Percentiles rank a stretch among this genome's conserved stretches.
phyloP scores from a whole-genome alignment of 768 basidiomycete species.

The Suillus lakei region DNA sequence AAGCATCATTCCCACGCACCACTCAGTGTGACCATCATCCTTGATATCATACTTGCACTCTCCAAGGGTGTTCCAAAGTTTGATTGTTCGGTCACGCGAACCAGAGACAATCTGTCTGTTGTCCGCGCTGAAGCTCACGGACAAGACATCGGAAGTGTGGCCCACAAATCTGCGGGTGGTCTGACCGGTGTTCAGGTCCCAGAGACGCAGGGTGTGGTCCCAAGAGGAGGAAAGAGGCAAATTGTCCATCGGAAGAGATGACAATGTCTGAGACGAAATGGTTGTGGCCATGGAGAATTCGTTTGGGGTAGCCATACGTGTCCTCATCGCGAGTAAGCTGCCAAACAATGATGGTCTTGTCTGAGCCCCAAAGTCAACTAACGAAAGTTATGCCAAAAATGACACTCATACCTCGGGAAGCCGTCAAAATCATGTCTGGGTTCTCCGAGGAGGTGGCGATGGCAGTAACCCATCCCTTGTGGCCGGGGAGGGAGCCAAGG shows the following conservation, averaged over 20 bases:
- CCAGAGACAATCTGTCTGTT: constrained; percentile 99
- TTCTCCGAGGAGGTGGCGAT: constrained; percentile 98
- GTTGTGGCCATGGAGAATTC: constrained; percentile 97
- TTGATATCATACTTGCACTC: constrained; percentile 99
- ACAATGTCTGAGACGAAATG: constrained; percentile 99
- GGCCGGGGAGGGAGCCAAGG: constrained; percentile 90
- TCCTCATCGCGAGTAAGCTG: constrained; percentile 93
- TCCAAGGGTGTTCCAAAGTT: constrained; percentile 99
- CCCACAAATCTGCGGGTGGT: constrained; percentile 98
- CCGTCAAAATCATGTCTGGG: constrained; percentile 98
- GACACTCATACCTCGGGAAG: constrained; percentile 81
- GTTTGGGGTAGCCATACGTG: constrained; percentile 94
- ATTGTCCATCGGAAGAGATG: constrained; percentile 99
- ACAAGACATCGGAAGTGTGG: constrained; percentile 96
- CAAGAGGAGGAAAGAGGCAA: constrained; percentile 98
- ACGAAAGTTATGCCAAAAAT: constrained; percentile 14
- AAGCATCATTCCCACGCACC: constrained; percentile 45
- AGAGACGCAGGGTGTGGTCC: constrained; percentile 99
- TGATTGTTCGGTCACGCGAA: constrained; percentile 95
- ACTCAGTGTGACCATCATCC: constrained; percentile 98
- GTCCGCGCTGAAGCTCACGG: constrained; percentile 99
- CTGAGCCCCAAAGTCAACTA: constrained; percentile 50
- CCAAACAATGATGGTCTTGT: constrained; percentile 99
- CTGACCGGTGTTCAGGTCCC: constrained; percentile 97
- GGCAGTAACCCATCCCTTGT: constrained; percentile 98